Evolutionary conservation across 1,284 basidiomycete species (phyloP), one percentile per base, ranked within the genome.

Genomic region (Leccinum pseudoinsigne): DNA sequence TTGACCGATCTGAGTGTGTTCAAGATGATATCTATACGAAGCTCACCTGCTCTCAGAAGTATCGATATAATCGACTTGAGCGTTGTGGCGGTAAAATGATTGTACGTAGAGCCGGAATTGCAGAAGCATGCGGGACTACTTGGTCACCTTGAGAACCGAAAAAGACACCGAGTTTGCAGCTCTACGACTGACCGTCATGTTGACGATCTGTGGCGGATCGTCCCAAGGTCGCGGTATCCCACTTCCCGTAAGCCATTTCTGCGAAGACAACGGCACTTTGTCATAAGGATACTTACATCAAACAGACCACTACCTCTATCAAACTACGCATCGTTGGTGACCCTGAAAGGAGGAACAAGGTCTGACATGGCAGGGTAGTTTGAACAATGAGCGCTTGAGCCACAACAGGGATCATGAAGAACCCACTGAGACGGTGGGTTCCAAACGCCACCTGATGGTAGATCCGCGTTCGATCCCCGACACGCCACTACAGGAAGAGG

Each of bases 151-250:
- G 45, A 53, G 31, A 51, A 42, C 53, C 55, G 38, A 47, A 14
- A 58, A 57, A 64, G 28, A 55, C 18, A 38, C 53, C 31, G 26
- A 55, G 14, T 51, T 56, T 3, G n/a, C 31, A 51, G 56, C n/a
- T 45, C 40, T 31, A 7, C 56, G 8, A 26, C 53, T 51, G 34
- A 55, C 31, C 14, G 4, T 21, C 31, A 28, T 59, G 55, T 55
- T 42, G 68, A 58, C 55, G 56, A 71, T 72, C 62, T 28, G 60
- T 64, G 62, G 63, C 58, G 66, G 68, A 69, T 72, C 66, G 63
- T 59, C 62, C 38, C 57, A 36, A 55, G 59, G 14, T 59, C 34
- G 42, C 9, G 42, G 61, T 40, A 53, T 23, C 16, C 51, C 45
- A 36, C 53, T 61, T 57, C 58, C 8, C 55, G 7, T 18, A 40